Base-by-base conservation (phyloP, 2,329 filamentous ascomycete species). In the Botrytis elliptica region DNA sequence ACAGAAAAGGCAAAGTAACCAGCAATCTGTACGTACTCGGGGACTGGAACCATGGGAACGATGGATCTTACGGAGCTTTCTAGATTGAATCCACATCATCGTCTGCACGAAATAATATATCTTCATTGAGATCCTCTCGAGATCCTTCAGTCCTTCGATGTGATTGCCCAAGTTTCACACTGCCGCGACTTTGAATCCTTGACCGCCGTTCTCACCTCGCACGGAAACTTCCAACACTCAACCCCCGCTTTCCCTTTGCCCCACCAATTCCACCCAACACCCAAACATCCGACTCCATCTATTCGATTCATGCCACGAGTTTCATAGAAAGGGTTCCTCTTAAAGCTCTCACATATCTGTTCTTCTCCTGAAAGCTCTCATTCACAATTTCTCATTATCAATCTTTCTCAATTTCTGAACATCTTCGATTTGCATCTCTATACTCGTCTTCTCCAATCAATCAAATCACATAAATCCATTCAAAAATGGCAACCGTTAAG, bases 401-500 rank as follows among this genome's bases (percentile, higher is more conserved):
- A 38, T 55, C 8, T 4, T 6, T 52, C 3, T n/a, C 33, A 66
- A 38, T 52, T 9, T 38, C 8, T 8, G 20, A 38, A 10, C 25
- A n/a, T n/a, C n/a, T 12, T 16, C 38, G 25, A 46, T 20, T 20
- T 8, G 22, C 40, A 46, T 40, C 6, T 57, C 38, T 25, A 44
- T 25, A 40, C 20, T 29, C 49, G 38, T 25, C 46, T 68, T 33
- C 20, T 22, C 42, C 52, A 20, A 38, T 22, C n/a, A 18, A 44
- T 52, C 42, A 36, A 59, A 14, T n/a, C 1, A 59, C 33, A 25
- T 8, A 68, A 67, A 18, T 52, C n/a, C 71, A 33, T 49, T 59
- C 71, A 72, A 49, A 49, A 72, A 80, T 80, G 79, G 76, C 78
- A 70, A 52, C 76, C n/a, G 52, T 74, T 67, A 75, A 78, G 44